Base-by-base conservation (phyloP, 257 asterid species). In the Asclepias syriaca region DNA sequence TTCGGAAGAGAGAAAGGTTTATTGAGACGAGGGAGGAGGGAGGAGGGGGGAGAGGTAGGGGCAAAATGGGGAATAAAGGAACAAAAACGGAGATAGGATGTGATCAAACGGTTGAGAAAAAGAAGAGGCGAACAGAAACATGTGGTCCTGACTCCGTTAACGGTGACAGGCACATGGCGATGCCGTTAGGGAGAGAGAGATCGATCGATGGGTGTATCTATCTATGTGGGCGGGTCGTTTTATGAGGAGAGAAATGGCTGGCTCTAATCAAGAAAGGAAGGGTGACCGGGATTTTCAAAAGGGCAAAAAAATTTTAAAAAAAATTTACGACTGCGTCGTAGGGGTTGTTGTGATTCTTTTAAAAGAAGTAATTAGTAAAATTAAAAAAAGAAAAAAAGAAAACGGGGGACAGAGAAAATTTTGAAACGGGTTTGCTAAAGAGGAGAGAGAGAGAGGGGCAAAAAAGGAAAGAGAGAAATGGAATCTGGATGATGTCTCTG, bases 91-190 rank as follows among this genome's bases (percentile, higher is more conserved):
- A 46, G 75, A 57, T 45, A 18, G 69, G 77, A 76, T 80, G 83
- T 68, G 82, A 90, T 90, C 97, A 71, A 77, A 93, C 84, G 95
- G 93, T 80, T 83, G 74, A 88, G 87, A 88, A 83, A 83, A 53
- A 59, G 82, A 75, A 4, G 82, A 90, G 86, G 80, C 85, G 84
- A 73, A 71, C 74, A 69, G 80, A 81, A 85, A 80, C 89, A 88
- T 79, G 97, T 91, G 98, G 96, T 94, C 97, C 97, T 77, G 83
- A 82, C 86, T 83, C 93, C 96, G 92, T 87, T 89, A 87, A 88
- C 95, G 90, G 96, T 66, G 95, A 86, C 96, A 86, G 90, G 91
- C 95, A 91, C 95, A 84, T 89, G 96, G 86, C 70, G 75, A 78
- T 87, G 96, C 98, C 93, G 97, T 93, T 85, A 72, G 78, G 85